A percentile compares a stretch with the other conserved stretches of the same genome.
phyloP scores from a whole-genome alignment of 139 green algal species.

The Haematococcus lacustris region DNA sequence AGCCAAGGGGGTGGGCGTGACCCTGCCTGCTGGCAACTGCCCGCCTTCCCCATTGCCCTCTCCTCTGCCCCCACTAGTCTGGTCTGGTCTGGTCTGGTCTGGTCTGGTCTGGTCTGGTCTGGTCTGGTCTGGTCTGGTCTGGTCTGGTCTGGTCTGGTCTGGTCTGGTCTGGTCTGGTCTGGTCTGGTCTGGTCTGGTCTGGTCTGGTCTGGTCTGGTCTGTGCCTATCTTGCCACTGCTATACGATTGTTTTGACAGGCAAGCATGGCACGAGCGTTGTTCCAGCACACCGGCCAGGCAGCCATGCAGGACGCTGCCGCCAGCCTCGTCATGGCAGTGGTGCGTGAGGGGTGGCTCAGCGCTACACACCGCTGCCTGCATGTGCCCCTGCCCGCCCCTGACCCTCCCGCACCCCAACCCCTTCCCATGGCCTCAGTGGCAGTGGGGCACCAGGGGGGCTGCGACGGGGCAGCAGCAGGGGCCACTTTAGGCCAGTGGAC shows the following conservation, averaged over 20 bases:
- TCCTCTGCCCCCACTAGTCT: too few species aligned
- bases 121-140: too few species aligned
- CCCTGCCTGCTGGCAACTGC: too few species aligned
- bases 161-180: too few species aligned
- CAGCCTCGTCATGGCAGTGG: neutral
- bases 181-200: too few species aligned
- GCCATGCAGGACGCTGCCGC: neutral
- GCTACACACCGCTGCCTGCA: too few species aligned
- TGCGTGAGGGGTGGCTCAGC: neutral
- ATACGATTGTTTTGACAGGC: neutral
- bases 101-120: too few species aligned
- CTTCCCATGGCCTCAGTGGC: neutral
- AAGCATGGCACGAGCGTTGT: neutral
- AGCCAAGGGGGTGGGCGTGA: too few species aligned
- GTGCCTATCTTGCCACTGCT: neutral
- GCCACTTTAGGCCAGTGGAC: neutral
- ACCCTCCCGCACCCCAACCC: neutral
- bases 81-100: too few species aligned
- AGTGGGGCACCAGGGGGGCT: neutral
- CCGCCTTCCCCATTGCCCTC: too few species aligned
- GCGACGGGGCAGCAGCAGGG: neutral
- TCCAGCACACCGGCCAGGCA: neutral
- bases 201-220: neutral
- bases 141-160: too few species aligned
- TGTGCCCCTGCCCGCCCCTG: too few species aligned